Percentiles rank a stretch among this genome's conserved stretches.
Conservation (phyloP, 495 filamentous ascomycete genomes). For the Xylaria sp. region DNA sequence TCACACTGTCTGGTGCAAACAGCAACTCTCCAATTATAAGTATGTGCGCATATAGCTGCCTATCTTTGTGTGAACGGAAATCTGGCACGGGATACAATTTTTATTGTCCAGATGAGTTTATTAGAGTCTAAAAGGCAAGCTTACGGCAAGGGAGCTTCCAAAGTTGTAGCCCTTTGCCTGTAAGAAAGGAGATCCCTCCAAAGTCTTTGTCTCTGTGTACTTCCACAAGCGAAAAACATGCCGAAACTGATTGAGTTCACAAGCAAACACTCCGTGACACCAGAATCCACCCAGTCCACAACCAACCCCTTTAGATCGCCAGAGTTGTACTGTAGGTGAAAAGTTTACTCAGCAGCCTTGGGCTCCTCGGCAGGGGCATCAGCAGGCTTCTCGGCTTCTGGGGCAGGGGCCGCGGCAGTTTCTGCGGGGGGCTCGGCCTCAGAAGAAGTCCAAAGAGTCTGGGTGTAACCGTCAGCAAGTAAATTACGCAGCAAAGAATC, state of each 20-base stretch:
- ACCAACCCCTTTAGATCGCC: constrained; percentile 41
- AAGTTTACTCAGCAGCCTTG: constrained; percentile 58
- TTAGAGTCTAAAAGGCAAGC: constrained; percentile 59
- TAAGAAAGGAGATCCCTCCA: constrained; percentile 46
- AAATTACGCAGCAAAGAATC: neutral
- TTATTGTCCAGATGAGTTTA: constrained; percentile 52
- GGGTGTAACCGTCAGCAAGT: constrained; percentile 30
- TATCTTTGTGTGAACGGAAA: neutral
- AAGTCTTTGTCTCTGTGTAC: constrained; percentile 53
- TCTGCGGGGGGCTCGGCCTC: constrained; percentile 85
- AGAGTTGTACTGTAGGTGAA: constrained; percentile 40
- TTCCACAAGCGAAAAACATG: constrained; percentile 56
- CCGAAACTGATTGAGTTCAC: constrained; percentile 56
- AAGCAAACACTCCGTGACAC: constrained; percentile 63
- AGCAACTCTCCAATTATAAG: neutral
- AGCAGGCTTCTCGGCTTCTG: constrained; percentile 55
- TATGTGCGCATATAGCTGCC: neutral
- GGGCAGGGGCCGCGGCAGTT: constrained; percentile 68
- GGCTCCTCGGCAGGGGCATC: constrained; percentile 57
- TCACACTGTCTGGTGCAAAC: neutral
- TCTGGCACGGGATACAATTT: constrained; percentile 37
- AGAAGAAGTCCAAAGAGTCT: constrained; percentile 99
- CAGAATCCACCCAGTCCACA: constrained; percentile 49
- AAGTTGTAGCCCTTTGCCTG: constrained; percentile 50
- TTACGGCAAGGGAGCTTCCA: constrained; percentile 53